Percentiles rank a stretch among this genome's conserved stretches.
phyloP scores from a whole-genome alignment of 1,139 yeast genomes.

The Hansenula lynferdii region DNA sequence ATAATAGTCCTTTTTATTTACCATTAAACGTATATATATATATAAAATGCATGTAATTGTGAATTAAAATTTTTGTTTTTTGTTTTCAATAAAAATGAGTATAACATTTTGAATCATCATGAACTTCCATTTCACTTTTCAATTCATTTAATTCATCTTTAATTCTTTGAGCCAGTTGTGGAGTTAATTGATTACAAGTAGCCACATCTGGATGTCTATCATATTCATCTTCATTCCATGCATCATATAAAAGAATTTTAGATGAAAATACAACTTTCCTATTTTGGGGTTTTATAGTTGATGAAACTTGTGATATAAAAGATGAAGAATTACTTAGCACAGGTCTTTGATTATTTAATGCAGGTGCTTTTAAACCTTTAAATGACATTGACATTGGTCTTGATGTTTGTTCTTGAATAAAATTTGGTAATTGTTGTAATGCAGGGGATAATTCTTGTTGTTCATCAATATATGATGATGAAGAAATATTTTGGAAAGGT shows the following conservation, averaged over 20 bases:
- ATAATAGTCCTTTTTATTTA: too few relatives aligned
- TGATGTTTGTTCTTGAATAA: conserved; percentile 14
- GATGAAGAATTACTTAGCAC: conserved; percentile 7
- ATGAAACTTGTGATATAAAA: conserved; percentile 6
- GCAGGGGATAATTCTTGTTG: conserved; percentile 20
- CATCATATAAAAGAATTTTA: conserved; percentile 79
- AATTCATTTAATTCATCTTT: conserved; percentile 79
- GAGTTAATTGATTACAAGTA: conserved; percentile 90
- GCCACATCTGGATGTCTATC: conserved; percentile 94
- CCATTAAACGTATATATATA: too few relatives aligned
- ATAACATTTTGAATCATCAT: conserved; percentile 68
- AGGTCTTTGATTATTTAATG: conserved; percentile 32
- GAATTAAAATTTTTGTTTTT: too few relatives aligned
- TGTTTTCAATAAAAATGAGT: conserved; percentile 84
- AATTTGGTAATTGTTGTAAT: conserved; percentile 12
- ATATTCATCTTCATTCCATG: conserved; percentile 79
- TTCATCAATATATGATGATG: conserved; percentile 1
- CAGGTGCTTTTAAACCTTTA: conserved; percentile 57
- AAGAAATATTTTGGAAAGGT: conserved; percentile 2
- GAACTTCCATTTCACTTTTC: conserved; percentile 78
- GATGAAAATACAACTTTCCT: conserved; percentile 70
- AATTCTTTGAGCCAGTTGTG: conserved; percentile 80
- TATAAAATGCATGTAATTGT: too few relatives aligned
- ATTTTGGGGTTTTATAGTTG: neutral
- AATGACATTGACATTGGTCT: conserved; percentile 68